Conservation (phyloP, 768 basidiomycete genomes). For the Mycena olivaceomarginata region DNA sequence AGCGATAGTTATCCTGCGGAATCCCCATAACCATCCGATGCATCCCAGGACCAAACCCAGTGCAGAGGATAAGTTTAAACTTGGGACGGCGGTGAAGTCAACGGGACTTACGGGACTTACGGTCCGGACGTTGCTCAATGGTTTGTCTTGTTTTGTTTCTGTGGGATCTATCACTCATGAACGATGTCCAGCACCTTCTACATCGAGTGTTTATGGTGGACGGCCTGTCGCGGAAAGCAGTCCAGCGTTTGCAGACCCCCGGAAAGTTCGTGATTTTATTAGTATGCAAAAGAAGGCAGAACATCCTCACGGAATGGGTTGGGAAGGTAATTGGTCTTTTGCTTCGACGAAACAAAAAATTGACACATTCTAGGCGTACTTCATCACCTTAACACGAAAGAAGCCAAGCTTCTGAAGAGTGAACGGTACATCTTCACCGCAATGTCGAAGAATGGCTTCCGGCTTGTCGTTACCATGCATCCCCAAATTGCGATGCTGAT, state of each 20-base stretch:
- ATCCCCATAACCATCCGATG: constrained; percentile 30
- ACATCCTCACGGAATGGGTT: constrained; percentile 22
- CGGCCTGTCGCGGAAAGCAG: neutral
- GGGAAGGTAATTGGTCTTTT: constrained; percentile 18
- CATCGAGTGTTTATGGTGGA: too few relatives aligned
- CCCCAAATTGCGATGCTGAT: constrained; percentile 15
- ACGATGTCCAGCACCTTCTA: neutral
- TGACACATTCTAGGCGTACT: neutral
- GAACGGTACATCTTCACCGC: constrained; percentile 15
- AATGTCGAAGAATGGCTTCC: constrained; percentile 2
- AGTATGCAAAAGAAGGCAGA: neutral
- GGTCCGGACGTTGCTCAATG: constrained; percentile 19
- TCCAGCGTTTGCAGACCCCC: neutral
- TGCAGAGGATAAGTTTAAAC: neutral
- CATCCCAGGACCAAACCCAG: constrained; percentile 33
- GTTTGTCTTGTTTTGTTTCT: neutral
- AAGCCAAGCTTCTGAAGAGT: neutral
- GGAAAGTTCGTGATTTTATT: constrained; percentile 3
- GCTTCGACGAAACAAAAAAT: neutral
- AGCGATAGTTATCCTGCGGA: constrained; percentile 1
- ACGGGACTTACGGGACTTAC: constrained; percentile 17
- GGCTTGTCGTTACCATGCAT: constrained; percentile 20
- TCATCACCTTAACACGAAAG: neutral
- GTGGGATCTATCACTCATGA: neutral
- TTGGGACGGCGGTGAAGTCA: neutral